Evolutionary conservation across 1,284 basidiomycete genomes (phyloP).

Genomic region (Anthracocystis setariae): DNA sequence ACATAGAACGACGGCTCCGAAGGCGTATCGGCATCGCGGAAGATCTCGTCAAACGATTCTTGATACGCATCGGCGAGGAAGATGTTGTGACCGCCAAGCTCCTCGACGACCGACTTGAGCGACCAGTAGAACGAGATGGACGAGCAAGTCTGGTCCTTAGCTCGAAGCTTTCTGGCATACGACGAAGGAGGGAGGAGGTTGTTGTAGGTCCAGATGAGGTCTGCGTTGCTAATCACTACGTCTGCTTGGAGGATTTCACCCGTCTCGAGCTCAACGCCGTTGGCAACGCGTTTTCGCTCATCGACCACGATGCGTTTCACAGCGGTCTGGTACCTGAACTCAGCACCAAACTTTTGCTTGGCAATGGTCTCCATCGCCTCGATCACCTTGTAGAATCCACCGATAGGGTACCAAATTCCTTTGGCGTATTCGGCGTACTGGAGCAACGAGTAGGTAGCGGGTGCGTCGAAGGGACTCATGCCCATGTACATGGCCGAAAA

Average conservation of each 20-base stretch:
- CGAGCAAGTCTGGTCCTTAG: conserved; percentile 70
- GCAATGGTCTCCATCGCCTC: conserved; percentile 70
- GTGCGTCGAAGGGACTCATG: conserved; percentile 72
- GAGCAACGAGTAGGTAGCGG: conserved; percentile 71
- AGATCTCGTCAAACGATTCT: conserved; percentile 72
- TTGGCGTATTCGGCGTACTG: conserved; percentile 72
- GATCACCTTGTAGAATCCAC: conserved; percentile 71
- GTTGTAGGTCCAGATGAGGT: conserved; percentile 71
- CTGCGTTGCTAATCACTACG: conserved; percentile 72
- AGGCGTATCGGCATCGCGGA: conserved; percentile 70
- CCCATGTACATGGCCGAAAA: conserved; percentile 65
- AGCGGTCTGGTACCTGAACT: conserved; percentile 69
- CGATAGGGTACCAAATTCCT: conserved; percentile 72
- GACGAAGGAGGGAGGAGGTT: conserved; percentile 68
- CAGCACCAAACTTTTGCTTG: conserved; percentile 67
- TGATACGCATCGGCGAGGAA: conserved; percentile 69
- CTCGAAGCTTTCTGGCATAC: conserved; percentile 60
- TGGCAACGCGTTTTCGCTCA: conserved; percentile 34
- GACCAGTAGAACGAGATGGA: conserved; percentile 73
- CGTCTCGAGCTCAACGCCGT: conserved; percentile 69
- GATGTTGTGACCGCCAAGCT: conserved; percentile 71
- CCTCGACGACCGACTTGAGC: conserved; percentile 69
- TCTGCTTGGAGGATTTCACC: conserved; percentile 70
- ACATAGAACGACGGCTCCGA: conserved; percentile 73
- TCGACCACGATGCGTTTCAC: conserved; percentile 68